Percentiles rank a stretch among this genome's conserved stretches.
phyloP scores from a whole-genome alignment of 345 rosid genomes.

The Gossypium sturtianum region DNA sequence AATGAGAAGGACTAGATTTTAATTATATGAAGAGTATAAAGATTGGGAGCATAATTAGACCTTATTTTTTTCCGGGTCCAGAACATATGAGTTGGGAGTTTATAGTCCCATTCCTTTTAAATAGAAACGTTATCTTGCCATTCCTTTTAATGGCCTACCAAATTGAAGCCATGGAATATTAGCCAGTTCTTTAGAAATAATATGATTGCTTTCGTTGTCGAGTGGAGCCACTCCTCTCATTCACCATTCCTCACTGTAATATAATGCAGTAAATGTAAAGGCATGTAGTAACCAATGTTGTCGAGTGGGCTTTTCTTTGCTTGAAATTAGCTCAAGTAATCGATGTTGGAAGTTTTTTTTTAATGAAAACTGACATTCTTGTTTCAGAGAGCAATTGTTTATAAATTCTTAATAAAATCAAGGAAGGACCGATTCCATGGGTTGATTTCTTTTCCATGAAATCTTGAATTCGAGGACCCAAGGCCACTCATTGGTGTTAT shows the following conservation, averaged over 20 bases:
- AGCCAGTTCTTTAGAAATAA: background rate
- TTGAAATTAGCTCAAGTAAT: background rate
- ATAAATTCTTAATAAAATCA: background rate
- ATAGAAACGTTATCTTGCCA: background rate
- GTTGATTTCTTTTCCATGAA: background rate
- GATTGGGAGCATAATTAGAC: no score
- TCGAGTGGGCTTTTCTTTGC: background rate
- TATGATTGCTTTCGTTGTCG: background rate
- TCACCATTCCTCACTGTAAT: background rate
- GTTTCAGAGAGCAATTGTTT: background rate
- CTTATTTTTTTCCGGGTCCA: no score
- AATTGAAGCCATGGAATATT: background rate
- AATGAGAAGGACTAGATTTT: no score
- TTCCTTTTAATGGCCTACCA: background rate
- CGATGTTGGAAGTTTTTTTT: background rate
- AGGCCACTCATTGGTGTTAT: background rate
- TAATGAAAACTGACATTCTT: background rate
- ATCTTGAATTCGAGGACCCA: background rate
- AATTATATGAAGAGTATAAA: no score
- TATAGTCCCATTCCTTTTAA: no score
- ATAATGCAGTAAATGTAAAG: background rate
- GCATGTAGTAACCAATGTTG: background rate
- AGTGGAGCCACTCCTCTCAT: background rate
- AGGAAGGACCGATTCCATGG: background rate
- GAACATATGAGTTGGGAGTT: no score